Base-by-base conservation (phyloP, 2,329 filamentous ascomycete species). In the Epicoccum sorghinum region DNA sequence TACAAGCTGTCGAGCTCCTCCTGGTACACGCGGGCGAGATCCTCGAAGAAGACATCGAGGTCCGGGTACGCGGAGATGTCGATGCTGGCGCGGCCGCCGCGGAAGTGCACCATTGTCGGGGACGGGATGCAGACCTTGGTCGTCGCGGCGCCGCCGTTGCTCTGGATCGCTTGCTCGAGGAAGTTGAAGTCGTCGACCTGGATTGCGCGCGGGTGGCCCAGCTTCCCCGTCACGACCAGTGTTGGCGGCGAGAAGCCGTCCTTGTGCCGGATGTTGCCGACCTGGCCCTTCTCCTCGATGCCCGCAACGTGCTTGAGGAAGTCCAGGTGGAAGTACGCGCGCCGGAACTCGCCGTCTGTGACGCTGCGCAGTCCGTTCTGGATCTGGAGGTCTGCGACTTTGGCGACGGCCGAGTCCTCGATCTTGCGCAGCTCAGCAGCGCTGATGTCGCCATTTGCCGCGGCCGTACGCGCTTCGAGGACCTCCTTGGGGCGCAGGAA, bases 81-180 rank as follows among this genome's bases (percentile, higher is more conserved):
- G 67, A 84, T 84, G 61, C 76, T 77, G 22, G 82, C 80, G 29
- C 82, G 76, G 9, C 78, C 80, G 56, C 82, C 81, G 52, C 82
- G 80, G 78, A 85, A 85, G 67, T 85, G 82, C 45, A 84, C 78
- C 82, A 84, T 84, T n/a, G 83, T 85, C 10, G 83, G 83, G 36
- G 74, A 79, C 3, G 83, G 82, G 55, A 85, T 84, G 75, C 80
- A 82, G 29, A 85, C 82, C 68, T 85, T 85, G 36, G 79, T 77
- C 2, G 74, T 80, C 6, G 72, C 73, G 40, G 67, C 70, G 47
- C 71, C 71, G 47, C 67, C 73, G 27, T 69, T 69, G 35, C 69
- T 47, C 45, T 70, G 72, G 68, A 83, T 80, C 39, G 77, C 76
- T 27, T 74, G 64, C 71, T 82, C 78, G 47, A 85, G 78, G 71